A percentile compares a stretch with the other conserved stretches of the same genome.
These are phyloP conservation scores for Pilatotrama ljubarskyi DNA, from an alignment of 768 basidiomycete genomes.

Conservation along the genomic window DNA sequence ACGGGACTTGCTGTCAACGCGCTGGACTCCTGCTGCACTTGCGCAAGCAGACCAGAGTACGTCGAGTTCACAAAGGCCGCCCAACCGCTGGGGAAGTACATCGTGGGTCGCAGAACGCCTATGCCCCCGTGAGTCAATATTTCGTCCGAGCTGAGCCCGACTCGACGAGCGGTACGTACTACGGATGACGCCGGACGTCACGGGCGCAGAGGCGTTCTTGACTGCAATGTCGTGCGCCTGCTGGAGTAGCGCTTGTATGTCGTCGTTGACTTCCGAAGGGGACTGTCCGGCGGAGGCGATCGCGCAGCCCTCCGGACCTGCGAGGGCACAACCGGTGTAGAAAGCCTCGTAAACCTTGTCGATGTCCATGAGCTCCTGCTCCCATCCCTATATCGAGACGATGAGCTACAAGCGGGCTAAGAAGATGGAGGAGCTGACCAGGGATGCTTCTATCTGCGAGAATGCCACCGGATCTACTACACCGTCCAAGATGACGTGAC, in stretches of 20 bases:
- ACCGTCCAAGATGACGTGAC: slow-evolving; percentile 13
- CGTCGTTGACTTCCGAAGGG: not conserved
- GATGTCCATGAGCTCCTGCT: not conserved
- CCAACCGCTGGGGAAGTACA: not conserved
- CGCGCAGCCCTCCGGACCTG: slow-evolving; percentile 8
- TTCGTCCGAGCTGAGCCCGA: not conserved
- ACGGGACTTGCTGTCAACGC: not conserved
- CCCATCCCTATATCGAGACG: not conserved
- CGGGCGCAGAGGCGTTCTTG: not conserved
- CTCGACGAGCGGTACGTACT: not conserved
- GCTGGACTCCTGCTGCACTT: not conserved
- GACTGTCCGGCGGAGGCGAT: not conserved
- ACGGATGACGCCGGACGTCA: slow-evolving; percentile 3
- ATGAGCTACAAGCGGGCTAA: not conserved
- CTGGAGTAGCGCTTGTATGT: not conserved
- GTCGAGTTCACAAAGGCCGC: not conserved
- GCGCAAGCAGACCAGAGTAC: not conserved
- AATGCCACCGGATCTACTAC: slow-evolving; percentile 3
- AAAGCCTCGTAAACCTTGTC: slow-evolving; percentile 10
- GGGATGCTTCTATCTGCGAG: not conserved
- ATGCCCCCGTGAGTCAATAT: not conserved
- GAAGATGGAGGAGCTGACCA: not conserved
- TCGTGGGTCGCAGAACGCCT: not conserved
- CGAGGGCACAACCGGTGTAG: slow-evolving; percentile 13
- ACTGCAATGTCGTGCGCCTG: not conserved